phyloP scores from a whole-genome alignment of 176 grass and related monocot species.

The barley (Hordeum vulgare) region DNA sequence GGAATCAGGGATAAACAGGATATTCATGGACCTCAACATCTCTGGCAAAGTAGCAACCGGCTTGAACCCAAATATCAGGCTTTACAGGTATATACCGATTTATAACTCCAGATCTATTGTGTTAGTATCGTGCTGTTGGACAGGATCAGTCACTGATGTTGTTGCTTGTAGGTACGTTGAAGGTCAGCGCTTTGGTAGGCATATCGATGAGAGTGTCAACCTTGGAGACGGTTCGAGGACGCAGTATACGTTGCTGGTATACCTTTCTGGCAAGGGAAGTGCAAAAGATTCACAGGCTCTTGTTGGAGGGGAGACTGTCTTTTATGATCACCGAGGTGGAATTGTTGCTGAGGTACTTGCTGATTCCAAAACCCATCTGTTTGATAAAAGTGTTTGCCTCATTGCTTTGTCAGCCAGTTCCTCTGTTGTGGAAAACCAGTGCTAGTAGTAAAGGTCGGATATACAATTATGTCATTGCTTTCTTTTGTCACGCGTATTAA shows the following conservation, averaged over 20 bases:
- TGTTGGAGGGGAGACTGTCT: constrained; percentile 87
- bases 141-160: neutral
- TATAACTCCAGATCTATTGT: neutral
- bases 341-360: constrained; percentile 78
- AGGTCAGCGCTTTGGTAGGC: constrained; percentile 84
- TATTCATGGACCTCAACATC: constrained; percentile 62
- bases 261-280: constrained; percentile 60
- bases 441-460: neutral
- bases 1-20: constrained; percentile 73
- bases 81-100: constrained; percentile 58
- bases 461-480: neutral
- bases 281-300: constrained; percentile 55
- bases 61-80: constrained; percentile 89
- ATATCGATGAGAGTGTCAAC: constrained; percentile 78
- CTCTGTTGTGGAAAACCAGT: neutral
- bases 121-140: neutral
- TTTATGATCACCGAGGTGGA: constrained; percentile 74
- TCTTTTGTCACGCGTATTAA: neutral
- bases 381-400: neutral
- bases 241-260: constrained; percentile 74
- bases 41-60: constrained; percentile 53
- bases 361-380: neutral
- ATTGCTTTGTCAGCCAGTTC: neutral
- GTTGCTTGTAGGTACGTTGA: constrained; percentile 56
- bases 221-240: constrained; percentile 57